phyloP scores from a whole-genome alignment of 306 rosid species.

The Lathyrus aphaca region DNA sequence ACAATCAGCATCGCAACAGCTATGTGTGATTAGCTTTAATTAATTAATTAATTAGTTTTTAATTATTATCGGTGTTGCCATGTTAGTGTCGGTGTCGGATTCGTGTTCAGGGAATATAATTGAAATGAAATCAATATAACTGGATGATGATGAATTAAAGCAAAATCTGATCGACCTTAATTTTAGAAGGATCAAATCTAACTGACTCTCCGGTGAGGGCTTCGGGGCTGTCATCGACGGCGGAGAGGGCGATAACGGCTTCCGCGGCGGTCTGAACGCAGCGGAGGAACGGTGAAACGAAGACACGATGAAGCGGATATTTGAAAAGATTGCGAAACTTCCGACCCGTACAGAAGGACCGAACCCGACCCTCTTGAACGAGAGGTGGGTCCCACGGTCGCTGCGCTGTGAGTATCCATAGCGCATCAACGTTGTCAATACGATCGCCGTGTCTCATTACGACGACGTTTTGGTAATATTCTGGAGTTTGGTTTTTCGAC shows the following conservation, averaged over 20 bases:
- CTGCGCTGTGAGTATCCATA: constrained; percentile 56
- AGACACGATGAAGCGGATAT: constrained; percentile 64
- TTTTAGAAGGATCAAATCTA: constrained; percentile 57
- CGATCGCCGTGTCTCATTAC: constrained; percentile 99
- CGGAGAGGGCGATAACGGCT: constrained; percentile 62
- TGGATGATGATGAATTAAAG: too few relatives aligned
- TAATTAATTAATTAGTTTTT: too few relatives aligned
- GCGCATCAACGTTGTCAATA: constrained; percentile 61
- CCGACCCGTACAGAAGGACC: constrained; percentile 70
- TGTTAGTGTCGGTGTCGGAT: too few relatives aligned
- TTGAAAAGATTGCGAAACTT: constrained; percentile 50
- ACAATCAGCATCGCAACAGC: too few relatives aligned
- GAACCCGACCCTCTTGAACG: constrained; percentile 48
- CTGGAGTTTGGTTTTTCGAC: neutral
- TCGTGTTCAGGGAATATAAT: too few relatives aligned
- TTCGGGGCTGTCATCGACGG: constrained; percentile 42
- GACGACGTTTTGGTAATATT: constrained; percentile 69
- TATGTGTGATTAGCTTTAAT: too few relatives aligned
- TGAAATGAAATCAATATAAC: too few relatives aligned
- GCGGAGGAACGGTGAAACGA: constrained; percentile 90
- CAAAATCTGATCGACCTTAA: constrained; percentile 54
- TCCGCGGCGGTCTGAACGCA: constrained; percentile 82
- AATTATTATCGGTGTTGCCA: too few relatives aligned
- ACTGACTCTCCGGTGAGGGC: constrained; percentile 31
- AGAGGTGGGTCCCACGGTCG: constrained; percentile 92